These are phyloP conservation scores for Alternaria brassicicola DNA, from an alignment of 2,329 filamentous ascomycete genomes.

Conservation along the genomic window DNA sequence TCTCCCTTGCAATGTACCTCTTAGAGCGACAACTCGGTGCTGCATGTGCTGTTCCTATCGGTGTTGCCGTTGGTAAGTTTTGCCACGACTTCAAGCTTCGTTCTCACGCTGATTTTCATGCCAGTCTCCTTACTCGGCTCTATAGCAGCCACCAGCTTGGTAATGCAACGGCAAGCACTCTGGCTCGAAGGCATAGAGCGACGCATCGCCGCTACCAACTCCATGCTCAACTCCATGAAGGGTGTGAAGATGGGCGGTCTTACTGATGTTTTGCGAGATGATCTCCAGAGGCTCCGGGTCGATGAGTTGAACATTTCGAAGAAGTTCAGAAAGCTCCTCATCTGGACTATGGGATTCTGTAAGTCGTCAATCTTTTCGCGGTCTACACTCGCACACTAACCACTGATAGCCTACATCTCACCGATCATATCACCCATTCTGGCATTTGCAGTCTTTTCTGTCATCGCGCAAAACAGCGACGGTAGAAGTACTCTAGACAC, in stretches of 20 bases:
- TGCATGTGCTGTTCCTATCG: constrained; percentile 57
- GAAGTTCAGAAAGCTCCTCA: constrained; percentile 45
- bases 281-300: constrained; percentile 40
- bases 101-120: neutral
- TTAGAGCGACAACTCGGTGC: constrained; percentile 56
- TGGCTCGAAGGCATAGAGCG: constrained; percentile 56
- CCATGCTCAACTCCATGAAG: constrained; percentile 55
- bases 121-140: constrained; percentile 35
- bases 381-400: constrained; percentile 7
- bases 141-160: constrained; percentile 36
- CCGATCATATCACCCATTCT: constrained; percentile 52
- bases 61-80: constrained; percentile 49
- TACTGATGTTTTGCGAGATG: constrained; percentile 37
- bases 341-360: constrained; percentile 47
- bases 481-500: constrained; percentile 47
- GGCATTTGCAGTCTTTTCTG: constrained; percentile 54
- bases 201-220: constrained; percentile 51
- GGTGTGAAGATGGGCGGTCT: constrained; percentile 55
- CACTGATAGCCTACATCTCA: constrained; percentile 34
- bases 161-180: constrained; percentile 42
- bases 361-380: constrained; percentile 9
- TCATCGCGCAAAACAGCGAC: constrained; percentile 47
- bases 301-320: constrained; percentile 45
- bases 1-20: constrained; percentile 55
- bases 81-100: neutral